Conservation (phyloP, 116 monocot species). For the Dioscorea cayenensis region DNA sequence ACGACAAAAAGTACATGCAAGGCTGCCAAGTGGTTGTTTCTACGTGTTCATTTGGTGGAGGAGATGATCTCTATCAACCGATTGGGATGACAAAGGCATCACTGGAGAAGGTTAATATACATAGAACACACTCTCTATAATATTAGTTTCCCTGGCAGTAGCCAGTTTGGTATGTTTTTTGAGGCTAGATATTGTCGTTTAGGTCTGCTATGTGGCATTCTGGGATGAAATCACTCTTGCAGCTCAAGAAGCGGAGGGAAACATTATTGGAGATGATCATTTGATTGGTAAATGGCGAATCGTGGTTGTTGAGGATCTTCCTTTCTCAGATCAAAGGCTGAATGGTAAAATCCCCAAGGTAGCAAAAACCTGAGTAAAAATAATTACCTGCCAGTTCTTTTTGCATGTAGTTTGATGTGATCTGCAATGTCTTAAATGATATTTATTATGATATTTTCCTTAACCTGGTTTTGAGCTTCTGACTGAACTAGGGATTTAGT, state of each 20-base stretch:
- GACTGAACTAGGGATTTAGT: not conserved
- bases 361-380: not conserved
- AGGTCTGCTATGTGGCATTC: slow-evolving; percentile 98
- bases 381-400: not conserved
- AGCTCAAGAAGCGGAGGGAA: slow-evolving; percentile 67
- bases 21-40: slow-evolving; percentile 80
- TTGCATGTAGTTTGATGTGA: not conserved
- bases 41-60: slow-evolving; percentile 99
- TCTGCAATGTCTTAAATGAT: not conserved
- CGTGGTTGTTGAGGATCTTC: slow-evolving; percentile 78
- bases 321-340: slow-evolving; percentile 91
- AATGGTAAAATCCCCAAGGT: slow-evolving; percentile 99
- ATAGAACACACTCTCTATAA: not conserved
- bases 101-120: slow-evolving; percentile 46
- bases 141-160: not conserved
- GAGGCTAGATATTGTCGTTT: slow-evolving; percentile 4
- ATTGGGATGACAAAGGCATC: slow-evolving; percentile 89
- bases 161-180: not conserved
- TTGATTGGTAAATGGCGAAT: slow-evolving; percentile 95
- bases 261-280: slow-evolving; percentile 31
- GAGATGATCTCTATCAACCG: slow-evolving; percentile 97
- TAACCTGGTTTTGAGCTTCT: not conserved
- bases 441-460: not conserved
- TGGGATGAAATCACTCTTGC: slow-evolving; percentile 93
- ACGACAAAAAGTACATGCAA: slow-evolving; percentile 78